Evolutionary conservation across 805 yeast species (phyloP).

Genomic region (Candida xyloterini): DNA sequence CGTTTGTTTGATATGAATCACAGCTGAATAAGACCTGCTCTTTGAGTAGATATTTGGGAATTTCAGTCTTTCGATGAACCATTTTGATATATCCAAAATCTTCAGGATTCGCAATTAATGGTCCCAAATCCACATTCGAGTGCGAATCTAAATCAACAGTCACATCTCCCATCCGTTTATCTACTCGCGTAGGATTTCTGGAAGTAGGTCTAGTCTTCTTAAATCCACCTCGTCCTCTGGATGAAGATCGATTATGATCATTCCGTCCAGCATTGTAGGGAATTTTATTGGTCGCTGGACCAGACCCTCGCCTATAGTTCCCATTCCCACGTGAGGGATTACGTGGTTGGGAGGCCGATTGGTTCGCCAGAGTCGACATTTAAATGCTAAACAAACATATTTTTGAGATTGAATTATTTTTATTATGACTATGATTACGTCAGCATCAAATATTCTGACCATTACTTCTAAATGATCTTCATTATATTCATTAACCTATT

Average conservation of each 20-base stretch:
- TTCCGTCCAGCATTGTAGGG: slow-evolving; percentile 8
- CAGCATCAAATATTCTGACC: neutral
- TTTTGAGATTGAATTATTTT: neutral
- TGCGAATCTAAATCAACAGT: neutral
- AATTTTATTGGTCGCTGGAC: neutral
- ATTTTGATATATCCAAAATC: slow-evolving; percentile 28
- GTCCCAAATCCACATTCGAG: slow-evolving; percentile 25
- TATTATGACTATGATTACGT: neutral
- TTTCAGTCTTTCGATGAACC: slow-evolving; percentile 16
- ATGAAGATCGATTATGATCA: neutral
- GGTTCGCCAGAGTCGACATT: slow-evolving; percentile 14
- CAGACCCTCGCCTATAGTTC: neutral
- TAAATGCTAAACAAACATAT: neutral
- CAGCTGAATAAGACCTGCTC: slow-evolving; percentile 37
- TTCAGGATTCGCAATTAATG: slow-evolving; percentile 29
- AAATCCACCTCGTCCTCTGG: slow-evolving; percentile 6
- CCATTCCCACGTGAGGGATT: slow-evolving; percentile 2
- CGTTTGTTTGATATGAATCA: slow-evolving; percentile 34
- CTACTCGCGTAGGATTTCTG: too few species aligned
- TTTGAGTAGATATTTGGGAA: slow-evolving; percentile 32
- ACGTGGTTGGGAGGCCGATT: slow-evolving; percentile 4
- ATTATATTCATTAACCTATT: neutral
- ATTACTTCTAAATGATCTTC: neutral
- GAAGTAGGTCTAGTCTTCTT: slow-evolving; percentile 3
- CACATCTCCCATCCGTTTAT: neutral